These are phyloP conservation scores for Mucor sp. DNA, from an alignment of 371 early-diverging fungal genomes.

Conservation along the genomic window DNA sequence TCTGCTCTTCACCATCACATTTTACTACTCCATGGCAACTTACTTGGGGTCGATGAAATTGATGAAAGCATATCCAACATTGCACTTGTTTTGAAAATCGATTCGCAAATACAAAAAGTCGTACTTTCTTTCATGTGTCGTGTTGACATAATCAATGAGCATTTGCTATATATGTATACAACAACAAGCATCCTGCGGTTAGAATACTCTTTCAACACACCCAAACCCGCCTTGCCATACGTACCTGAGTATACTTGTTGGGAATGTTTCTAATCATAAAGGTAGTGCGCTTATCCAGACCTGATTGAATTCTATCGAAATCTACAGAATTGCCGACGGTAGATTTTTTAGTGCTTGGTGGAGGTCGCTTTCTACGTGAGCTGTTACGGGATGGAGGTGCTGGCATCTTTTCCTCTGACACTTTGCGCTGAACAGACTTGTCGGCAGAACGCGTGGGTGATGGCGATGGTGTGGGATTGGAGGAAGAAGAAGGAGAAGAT, in stretches of 20 bases:
- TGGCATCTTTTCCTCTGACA: neutral
- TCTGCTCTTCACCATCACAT: too few species aligned
- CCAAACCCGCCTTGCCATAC: neutral
- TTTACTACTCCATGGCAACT: too few species aligned
- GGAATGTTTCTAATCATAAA: conserved; percentile 32
- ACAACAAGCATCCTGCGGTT: too few species aligned
- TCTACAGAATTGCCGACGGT: neutral
- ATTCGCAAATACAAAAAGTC: conserved; percentile 94
- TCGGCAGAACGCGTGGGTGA: neutral
- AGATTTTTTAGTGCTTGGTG: neutral
- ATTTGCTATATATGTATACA: conserved; percentile 8
- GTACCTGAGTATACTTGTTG: conserved; percentile 28
- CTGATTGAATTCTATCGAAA: conserved; percentile 6
- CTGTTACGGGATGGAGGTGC: neutral
- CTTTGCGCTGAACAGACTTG: neutral
- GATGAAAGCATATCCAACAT: conserved; percentile 91
- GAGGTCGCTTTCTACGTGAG: neutral
- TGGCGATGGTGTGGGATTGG: neutral
- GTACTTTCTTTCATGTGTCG: conserved; percentile 71
- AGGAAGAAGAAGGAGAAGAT: neutral
- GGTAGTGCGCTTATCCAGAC: conserved; percentile 18
- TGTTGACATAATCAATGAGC: conserved; percentile 53
- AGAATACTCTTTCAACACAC: too few species aligned
- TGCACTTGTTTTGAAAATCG: conserved; percentile 89
- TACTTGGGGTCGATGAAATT: conserved; percentile 75